Percentiles rank a stretch among this genome's conserved stretches.
Conservation (phyloP, 2,329 filamentous ascomycete genomes). For the Myotisia sp. region DNA sequence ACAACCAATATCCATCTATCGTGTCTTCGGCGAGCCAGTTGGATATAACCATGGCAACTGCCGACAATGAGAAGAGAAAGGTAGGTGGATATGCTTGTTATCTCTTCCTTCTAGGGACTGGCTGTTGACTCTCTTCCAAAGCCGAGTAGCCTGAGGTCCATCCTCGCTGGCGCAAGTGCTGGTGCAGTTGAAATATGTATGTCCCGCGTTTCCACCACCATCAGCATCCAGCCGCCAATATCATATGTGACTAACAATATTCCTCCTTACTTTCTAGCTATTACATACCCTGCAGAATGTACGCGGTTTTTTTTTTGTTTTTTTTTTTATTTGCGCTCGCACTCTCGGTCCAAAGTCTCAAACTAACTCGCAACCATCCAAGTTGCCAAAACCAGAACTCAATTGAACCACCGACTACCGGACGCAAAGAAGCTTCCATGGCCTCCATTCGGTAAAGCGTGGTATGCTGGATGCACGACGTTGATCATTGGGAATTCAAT, state of each 20-base stretch:
- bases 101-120: not conserved
- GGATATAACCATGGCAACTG: too few relatives aligned
- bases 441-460: constrained; percentile 84
- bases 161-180: constrained; percentile 83
- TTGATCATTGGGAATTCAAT: constrained; percentile 91
- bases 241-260: too few relatives aligned
- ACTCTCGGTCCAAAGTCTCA: not conserved
- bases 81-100: too few relatives aligned
- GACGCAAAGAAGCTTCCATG: constrained; percentile 79
- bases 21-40: too few relatives aligned
- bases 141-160: constrained; percentile 73
- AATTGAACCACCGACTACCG: constrained; percentile 73
- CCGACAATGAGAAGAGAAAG: too few relatives aligned
- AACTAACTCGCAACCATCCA: not conserved
- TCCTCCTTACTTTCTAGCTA: constrained; percentile 41
- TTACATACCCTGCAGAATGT: constrained; percentile 92
- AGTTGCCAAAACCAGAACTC: constrained; percentile 90
- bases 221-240: constrained; percentile 11
- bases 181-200: constrained; percentile 86
- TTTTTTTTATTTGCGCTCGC: too few relatives aligned
- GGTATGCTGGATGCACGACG: constrained; percentile 97
- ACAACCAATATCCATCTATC: too few relatives aligned
- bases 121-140: constrained; percentile 17
- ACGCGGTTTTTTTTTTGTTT: too few relatives aligned
- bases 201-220: constrained; percentile 10